These are phyloP conservation scores for Macrophomina pseudophaseolina DNA, from an alignment of 2,329 filamentous ascomycete species.

Conservation along the genomic window DNA sequence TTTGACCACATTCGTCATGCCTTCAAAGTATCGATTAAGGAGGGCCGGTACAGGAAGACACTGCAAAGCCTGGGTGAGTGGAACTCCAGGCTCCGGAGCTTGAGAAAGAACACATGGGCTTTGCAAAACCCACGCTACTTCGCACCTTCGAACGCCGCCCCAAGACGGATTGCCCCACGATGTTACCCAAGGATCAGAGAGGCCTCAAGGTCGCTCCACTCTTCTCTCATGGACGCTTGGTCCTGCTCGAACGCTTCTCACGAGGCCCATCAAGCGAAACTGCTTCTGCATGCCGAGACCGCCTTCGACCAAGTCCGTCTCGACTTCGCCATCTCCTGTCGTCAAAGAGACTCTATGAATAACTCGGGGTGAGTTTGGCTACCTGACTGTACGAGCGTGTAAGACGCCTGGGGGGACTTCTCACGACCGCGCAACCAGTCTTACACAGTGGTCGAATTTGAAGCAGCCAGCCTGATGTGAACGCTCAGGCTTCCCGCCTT, in stretches of 20 bases:
- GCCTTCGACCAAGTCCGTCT: slow-evolving; percentile 31
- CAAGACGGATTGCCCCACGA: not conserved
- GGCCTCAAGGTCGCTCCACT: slow-evolving; percentile 33
- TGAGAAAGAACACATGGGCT: slow-evolving; percentile 25
- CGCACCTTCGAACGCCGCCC: slow-evolving; percentile 17
- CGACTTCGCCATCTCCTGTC: slow-evolving; percentile 36
- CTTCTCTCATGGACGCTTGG: slow-evolving; percentile 34
- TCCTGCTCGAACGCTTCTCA: slow-evolving; percentile 33
- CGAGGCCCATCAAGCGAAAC: slow-evolving; percentile 33
- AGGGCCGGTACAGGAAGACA: slow-evolving; percentile 22
- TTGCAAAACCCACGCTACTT: slow-evolving; percentile 24
- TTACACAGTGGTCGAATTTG: too few relatives aligned
- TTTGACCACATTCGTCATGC: slow-evolving; percentile 11
- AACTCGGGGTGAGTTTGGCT: not conserved
- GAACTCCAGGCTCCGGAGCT: slow-evolving; percentile 26
- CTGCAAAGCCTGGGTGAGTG: slow-evolving; percentile 27
- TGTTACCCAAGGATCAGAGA: slow-evolving; percentile 27
- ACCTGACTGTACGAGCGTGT: too few relatives aligned
- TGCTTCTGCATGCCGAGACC: slow-evolving; percentile 34
- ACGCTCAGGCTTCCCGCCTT: too few relatives aligned
- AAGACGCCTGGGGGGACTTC: too few relatives aligned
- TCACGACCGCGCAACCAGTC: too few relatives aligned
- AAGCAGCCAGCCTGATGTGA: too few relatives aligned
- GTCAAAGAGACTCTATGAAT: slow-evolving; percentile 15
- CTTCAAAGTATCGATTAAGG: slow-evolving; percentile 27